phyloP scores from a whole-genome alignment of 345 rosid genomes.

The Linum lewisii region DNA sequence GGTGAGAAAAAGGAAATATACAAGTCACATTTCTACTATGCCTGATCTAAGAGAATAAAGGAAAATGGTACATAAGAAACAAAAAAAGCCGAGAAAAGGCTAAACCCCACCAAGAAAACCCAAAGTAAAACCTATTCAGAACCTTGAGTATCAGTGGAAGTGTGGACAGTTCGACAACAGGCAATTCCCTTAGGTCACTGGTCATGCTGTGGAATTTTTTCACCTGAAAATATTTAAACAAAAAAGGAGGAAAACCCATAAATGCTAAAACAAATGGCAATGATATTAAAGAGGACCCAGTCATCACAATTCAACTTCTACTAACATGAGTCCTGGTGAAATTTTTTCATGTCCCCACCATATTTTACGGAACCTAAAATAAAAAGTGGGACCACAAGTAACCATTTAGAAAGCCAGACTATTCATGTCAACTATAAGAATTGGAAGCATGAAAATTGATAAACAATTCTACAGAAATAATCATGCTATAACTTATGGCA shows the following conservation, averaged over 20 bases:
- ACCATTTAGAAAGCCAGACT: not conserved
- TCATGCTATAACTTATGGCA: too few relatives aligned
- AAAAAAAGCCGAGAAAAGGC: not conserved
- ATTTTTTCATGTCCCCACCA: not conserved
- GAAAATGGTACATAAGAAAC: not conserved
- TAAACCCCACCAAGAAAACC: not conserved
- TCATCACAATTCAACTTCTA: not conserved
- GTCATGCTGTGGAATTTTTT: conserved; percentile 67
- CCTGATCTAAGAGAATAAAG: not conserved
- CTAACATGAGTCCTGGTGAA: not conserved
- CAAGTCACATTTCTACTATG: not conserved
- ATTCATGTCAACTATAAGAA: not conserved
- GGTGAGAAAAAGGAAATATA: not conserved
- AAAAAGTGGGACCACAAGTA: not conserved
- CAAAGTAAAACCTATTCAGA: conserved; percentile 9
- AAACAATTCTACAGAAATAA: too few relatives aligned
- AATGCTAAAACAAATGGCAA: not conserved
- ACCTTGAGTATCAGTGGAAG: conserved; percentile 88
- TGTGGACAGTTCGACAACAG: conserved; percentile 81
- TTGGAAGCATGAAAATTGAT: too few relatives aligned
- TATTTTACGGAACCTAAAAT: not conserved
- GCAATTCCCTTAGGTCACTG: conserved; percentile 88
- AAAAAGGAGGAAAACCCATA: not conserved
- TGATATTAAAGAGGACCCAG: not conserved
- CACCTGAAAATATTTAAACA: conserved; percentile 38